Base-by-base conservation (phyloP, 495 filamentous ascomycete genomes). In the Bryoglossum gracile region DNA sequence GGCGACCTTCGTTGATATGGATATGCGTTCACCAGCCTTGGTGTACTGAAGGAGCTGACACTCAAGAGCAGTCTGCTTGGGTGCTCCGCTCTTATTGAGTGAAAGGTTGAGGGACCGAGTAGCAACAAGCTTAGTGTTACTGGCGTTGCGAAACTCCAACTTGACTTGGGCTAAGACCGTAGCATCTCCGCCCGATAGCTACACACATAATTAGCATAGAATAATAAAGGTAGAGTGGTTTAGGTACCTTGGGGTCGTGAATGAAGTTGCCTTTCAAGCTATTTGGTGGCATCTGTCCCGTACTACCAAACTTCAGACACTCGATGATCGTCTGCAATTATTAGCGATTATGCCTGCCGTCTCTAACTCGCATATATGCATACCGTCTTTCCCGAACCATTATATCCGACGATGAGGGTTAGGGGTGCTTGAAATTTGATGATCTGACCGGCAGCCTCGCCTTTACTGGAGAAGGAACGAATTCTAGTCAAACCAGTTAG, bases 251-350 rank as follows among this genome's bases (percentile, higher is more conserved):
- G 8, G 94, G 92, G 54, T 98, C 92, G 63, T 97, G 90, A 46
- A 98, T 89, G 62, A 97, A 98, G 40, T 94, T 91, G 23, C 91
- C 92, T 30, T 87, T 85, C 61, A 84, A 89, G 71, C 84, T 92
- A 69, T 95, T 95, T 22, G 90, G 89, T 19, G 92, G 92, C 2
- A 95, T 75, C 51, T 94, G 84, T 43, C 92, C 92, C 10, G 89
- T 96, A 25, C 94, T 95, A 36, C 85, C 90, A 83, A 95, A 98
- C 62, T 96, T 96, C 57, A 98, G 88, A 62, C 92, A 95, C 65
- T 98, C 92, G 68, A 98, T 97, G 63, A 98, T 95, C 37, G 94
- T 97, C 78, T 83, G 21, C 8, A 17, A 19, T 13, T 1, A 35
- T 63, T 33, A 62, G 57, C 38, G 39, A 17, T 25, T 17, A 8